Evolutionary conservation across 257 asterid species (phyloP), one percentile per base, ranked within the genome.

Genomic region (Solanum bukasovii): DNA sequence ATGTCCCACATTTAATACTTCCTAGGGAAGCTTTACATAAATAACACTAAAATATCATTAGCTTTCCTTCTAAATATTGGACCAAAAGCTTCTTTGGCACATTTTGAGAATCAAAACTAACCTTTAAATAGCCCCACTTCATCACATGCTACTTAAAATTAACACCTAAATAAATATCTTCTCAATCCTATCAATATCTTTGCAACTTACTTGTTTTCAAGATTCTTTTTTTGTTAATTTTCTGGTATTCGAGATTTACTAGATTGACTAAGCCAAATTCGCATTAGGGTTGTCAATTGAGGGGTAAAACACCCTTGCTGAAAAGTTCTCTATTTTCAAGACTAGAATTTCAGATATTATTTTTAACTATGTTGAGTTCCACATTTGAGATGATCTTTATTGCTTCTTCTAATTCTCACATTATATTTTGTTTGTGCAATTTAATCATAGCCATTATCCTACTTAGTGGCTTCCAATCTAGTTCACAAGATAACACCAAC

Each of bases 391-490:
- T 93, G 87, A 90, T 96, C 91, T 78, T 81, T 86, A 35, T 92
- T 13, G 95, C 94, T 38, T 89, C 95, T 88, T 93, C 95, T 27
- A 92, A 92, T 85, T 92, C 98, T 88, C 93, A 88, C 12, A 87
- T 92, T 46, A 90, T 90, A 70, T 95, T 95, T 86, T 94, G 95
- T 81, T 90, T 93, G 46, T 94, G 93, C 91, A 94, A 95, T 89
- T 87, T 95, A 52, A 91, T 96, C 89, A 93, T 93, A 12, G 93
- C 89, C 31, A 37, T 94, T 85, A 87, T 96, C 34, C 90, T 95
- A 18, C 84, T 93, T 34, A 91, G 90, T 23, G 87, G 90, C 88
- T 90, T 91, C 44, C 92, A 88, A 52, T 71, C 91, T 70, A 78
- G 29, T 63, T 79, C 90, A 27, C 85, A 72, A 84, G 37, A 89